These are phyloP conservation scores for Quercus dentata DNA, from an alignment of 306 rosid species.

Conservation along the genomic window DNA sequence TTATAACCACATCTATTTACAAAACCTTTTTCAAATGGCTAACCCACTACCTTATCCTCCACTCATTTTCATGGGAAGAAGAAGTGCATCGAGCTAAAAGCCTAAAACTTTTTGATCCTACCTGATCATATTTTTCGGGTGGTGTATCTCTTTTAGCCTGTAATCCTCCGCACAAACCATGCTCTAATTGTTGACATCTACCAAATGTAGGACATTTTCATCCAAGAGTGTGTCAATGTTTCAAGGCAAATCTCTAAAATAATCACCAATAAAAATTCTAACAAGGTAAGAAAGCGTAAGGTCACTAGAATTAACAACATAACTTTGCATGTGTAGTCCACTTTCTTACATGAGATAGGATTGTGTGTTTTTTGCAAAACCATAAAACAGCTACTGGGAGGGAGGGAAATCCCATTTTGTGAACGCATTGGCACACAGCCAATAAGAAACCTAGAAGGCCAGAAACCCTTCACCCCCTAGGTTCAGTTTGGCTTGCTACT, in stretches of 20 bases:
- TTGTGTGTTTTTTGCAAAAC: neutral
- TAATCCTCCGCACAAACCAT: no score
- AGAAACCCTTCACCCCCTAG: no score
- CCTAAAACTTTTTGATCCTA: no score
- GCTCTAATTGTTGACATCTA: neutral
- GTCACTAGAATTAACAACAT: neutral
- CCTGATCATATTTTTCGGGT: no score
- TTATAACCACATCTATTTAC: no score
- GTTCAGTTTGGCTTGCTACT: no score
- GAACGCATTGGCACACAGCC: neutral
- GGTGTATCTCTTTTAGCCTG: no score
- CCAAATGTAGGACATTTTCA: neutral
- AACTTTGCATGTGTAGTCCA: neutral
- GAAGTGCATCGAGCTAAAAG: no score
- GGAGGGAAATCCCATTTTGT: neutral
- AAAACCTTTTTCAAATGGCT: no score
- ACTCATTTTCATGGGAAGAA: no score
- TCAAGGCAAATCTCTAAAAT: neutral
- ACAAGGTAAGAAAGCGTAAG: neutral
- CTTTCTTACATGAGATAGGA: neutral
- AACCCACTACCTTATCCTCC: no score
- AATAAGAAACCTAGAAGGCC: neutral
- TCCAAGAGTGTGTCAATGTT: neutral
- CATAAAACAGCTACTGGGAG: neutral
- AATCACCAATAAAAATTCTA: neutral